Evolutionary conservation across 306 rosid species (phyloP).

Genomic region (Gynostemma pentaphyllum): DNA sequence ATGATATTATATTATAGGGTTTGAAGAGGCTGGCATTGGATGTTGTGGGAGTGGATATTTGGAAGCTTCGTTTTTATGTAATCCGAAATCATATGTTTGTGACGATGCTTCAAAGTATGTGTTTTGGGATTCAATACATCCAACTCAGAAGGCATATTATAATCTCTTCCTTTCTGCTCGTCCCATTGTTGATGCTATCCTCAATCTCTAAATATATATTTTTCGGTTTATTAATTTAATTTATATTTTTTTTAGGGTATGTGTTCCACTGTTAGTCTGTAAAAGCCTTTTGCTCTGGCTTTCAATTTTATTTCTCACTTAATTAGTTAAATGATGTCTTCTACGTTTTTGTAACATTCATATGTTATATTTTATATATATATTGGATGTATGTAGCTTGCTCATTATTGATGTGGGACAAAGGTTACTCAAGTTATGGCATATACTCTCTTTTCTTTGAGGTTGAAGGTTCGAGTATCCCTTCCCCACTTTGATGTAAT

Average conservation of each 20-base stretch:
- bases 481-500: no score
- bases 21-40: constrained; percentile 33
- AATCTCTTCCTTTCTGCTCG: constrained; percentile 21
- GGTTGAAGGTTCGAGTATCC: no score
- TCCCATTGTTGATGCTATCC: constrained; percentile 26
- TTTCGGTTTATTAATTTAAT: background rate
- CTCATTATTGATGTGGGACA: no score
- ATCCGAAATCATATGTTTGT: constrained; percentile 29
- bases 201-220: constrained; percentile 16
- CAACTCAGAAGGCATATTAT: constrained; percentile 39
- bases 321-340: no score
- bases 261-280: no score
- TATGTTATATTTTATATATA: no score
- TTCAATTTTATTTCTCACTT: no score
- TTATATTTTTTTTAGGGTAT: background rate
- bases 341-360: no score
- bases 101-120: constrained; percentile 40
- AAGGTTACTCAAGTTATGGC: no score
- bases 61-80: constrained; percentile 45
- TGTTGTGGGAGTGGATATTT: constrained; percentile 65
- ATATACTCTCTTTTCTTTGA: no score
- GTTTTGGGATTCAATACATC: constrained; percentile 77
- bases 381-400: no score
- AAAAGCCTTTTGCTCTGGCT: no score
- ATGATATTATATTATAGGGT: constrained; percentile 20